Base-by-base conservation (phyloP, 2,329 filamentous ascomycete species). In the Alternaria gansuensis region DNA sequence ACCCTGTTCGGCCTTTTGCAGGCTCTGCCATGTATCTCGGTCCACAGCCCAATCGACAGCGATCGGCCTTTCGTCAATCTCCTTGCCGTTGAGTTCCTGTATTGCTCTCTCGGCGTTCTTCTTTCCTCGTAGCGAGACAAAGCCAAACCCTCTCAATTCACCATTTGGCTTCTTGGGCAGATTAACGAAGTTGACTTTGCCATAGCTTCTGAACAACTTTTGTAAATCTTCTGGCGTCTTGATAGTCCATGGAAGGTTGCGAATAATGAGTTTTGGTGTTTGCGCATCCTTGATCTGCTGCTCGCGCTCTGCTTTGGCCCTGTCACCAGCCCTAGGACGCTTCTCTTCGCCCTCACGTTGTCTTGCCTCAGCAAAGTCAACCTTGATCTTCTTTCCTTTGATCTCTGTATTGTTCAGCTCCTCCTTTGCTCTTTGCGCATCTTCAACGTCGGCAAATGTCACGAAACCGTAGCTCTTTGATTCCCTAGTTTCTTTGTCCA, bases 21-120 rank as follows among this genome's bases (percentile, higher is more conserved):
- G 63, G 61, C 87, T 84, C 62, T 93, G 86, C 92, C 92, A 99
- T 6, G 89, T 88, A 40, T 89, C 85, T 80, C 96, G 97, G 60
- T 97, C 92, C 3, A 98, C 93, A 31, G 96, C 94, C 92, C 92
- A 99, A 79, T 99, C 95, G 6, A 99, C 95, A 28, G 94, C 95
- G 60, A 99, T 79, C 8, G 89, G 90, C 70, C 95, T 86, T 2
- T 93, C 95, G 75, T 97, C 93, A 21, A 99, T 84, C 61, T 90
- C 87, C 75, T 92, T 97, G 58, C 94, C 95, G 78, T 98, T 99
- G 67, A 98, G 82, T 23, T 84, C 87, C 59, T 90, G 87, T 57
- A 99, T 83, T 2, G 95, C 95, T 75, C 88, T 92, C 77, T 98
- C 91, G 0, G 95, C 94, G 77, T 98, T 97, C 79, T 93, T 94